Percentiles rank a stretch among this genome's conserved stretches.
These are phyloP conservation scores for Chiua virens DNA, from an alignment of 768 basidiomycete species.

Conservation along the genomic window DNA sequence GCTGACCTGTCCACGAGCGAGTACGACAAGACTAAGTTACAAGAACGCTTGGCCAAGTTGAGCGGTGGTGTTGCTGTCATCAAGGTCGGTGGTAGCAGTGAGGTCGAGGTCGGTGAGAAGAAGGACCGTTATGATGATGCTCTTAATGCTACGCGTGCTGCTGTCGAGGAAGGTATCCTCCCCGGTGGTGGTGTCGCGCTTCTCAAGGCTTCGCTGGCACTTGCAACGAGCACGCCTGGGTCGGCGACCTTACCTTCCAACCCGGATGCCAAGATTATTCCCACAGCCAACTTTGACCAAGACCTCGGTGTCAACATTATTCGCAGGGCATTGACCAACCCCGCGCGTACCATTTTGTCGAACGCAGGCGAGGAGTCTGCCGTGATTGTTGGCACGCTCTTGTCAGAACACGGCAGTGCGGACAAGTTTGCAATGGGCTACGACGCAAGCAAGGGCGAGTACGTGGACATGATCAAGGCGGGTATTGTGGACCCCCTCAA, in stretches of 20 bases:
- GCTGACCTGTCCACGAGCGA: slow-evolving; percentile 85
- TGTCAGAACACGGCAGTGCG: slow-evolving; percentile 61
- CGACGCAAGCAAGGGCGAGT: slow-evolving; percentile 90
- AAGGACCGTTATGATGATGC: slow-evolving; percentile 99
- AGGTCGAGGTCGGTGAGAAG: slow-evolving; percentile 99
- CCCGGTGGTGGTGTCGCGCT: slow-evolving; percentile 96
- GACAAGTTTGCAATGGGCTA: slow-evolving; percentile 90
- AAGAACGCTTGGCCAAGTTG: slow-evolving; percentile 96
- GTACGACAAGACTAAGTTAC: slow-evolving; percentile 92
- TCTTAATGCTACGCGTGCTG: slow-evolving; percentile 95
- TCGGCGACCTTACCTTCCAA: slow-evolving; percentile 47
- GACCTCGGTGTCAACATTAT: slow-evolving; percentile 94
- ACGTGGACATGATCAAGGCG: slow-evolving; percentile 89
- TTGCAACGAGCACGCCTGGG: slow-evolving; percentile 54
- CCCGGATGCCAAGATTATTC: slow-evolving; percentile 63
- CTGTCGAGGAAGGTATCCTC: slow-evolving; percentile 97
- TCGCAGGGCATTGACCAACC: slow-evolving; percentile 78
- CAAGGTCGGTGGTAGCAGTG: slow-evolving; percentile 90
- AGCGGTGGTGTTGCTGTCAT: slow-evolving; percentile 97
- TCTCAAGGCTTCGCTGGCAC: slow-evolving; percentile 77
- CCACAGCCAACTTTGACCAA: slow-evolving; percentile 93
- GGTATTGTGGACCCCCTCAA: slow-evolving; percentile 97
- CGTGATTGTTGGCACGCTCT: slow-evolving; percentile 88
- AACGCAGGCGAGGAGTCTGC: slow-evolving; percentile 95
- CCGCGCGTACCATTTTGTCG: slow-evolving; percentile 83